These are phyloP conservation scores for Epithemia pelagica DNA, from an alignment of 108 stramenopile genomes.

Conservation along the genomic window DNA sequence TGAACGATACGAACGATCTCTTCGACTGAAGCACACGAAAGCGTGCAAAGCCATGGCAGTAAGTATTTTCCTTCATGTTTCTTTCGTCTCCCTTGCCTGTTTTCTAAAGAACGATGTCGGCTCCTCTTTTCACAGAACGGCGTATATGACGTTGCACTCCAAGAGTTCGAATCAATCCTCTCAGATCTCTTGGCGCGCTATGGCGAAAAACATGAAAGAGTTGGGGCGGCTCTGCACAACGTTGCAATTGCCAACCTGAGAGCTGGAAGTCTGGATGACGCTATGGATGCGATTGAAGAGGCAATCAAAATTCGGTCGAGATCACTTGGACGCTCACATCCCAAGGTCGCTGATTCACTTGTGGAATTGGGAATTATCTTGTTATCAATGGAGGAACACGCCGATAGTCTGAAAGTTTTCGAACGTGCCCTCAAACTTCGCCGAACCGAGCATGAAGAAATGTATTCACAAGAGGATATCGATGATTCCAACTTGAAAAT, in stretches of 20 bases:
- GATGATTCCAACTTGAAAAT: conserved; percentile 41
- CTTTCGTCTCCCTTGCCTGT: not conserved
- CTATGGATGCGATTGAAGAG: conserved; percentile 58
- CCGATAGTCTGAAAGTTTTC: conserved; percentile 38
- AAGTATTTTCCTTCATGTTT: conserved; percentile 9
- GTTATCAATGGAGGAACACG: conserved; percentile 48
- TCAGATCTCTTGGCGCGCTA: conserved; percentile 28
- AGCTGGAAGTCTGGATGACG: conserved; percentile 45
- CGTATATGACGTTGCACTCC: conserved; percentile 35
- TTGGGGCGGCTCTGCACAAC: conserved; percentile 62
- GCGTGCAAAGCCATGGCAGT: conserved; percentile 56
- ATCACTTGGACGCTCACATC: conserved; percentile 31
- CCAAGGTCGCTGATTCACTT: conserved; percentile 54
- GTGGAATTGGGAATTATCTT: conserved; percentile 63
- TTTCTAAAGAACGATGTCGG: no score
- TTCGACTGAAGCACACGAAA: conserved; percentile 29
- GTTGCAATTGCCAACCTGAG: conserved; percentile 54
- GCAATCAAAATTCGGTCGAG: conserved; percentile 48
- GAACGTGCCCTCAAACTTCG: conserved; percentile 39
- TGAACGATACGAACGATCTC: conserved; percentile 30
- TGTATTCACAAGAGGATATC: conserved; percentile 4
- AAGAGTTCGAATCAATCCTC: conserved; percentile 51
- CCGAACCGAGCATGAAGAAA: conserved; percentile 31
- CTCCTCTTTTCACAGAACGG: conserved; percentile 27
- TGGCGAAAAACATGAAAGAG: conserved; percentile 45